Evolutionary conservation across 164 flowering plant genomes (phyloP).

Genomic region (Saururus chinensis): DNA sequence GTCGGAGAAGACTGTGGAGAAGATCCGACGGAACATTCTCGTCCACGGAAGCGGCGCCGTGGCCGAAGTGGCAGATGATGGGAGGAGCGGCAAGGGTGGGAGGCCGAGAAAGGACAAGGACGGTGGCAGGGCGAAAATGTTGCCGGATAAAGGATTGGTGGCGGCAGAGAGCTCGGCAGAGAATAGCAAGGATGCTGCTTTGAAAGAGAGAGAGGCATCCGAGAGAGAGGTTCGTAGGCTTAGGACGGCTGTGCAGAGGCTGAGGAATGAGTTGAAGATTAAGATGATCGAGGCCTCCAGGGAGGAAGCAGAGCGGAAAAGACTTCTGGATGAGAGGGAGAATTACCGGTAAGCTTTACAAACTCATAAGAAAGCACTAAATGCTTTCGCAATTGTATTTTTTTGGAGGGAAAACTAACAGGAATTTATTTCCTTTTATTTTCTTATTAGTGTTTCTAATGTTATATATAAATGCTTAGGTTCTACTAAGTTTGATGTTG

Average conservation of each 20-base stretch:
- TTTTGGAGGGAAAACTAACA: not conserved
- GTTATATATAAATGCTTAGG: not conserved
- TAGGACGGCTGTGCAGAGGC: slow-evolving; percentile 70
- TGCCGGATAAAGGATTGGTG: slow-evolving; percentile 16
- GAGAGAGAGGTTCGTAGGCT: slow-evolving; percentile 88
- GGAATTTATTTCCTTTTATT: too few relatives aligned
- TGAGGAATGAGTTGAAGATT: slow-evolving; percentile 72
- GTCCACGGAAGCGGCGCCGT: slow-evolving; percentile 59
- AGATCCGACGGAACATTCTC: slow-evolving; percentile 61
- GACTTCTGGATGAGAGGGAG: slow-evolving; percentile 86
- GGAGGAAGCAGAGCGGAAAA: slow-evolving; percentile 89
- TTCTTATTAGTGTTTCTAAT: too few relatives aligned
- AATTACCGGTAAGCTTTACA: slow-evolving; percentile 55
- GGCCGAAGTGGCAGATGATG: slow-evolving; percentile 15
- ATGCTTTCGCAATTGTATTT: too few relatives aligned
- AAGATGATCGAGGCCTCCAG: slow-evolving; percentile 91
- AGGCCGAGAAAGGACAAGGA: slow-evolving; percentile 31
- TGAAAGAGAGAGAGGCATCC: slow-evolving; percentile 74
- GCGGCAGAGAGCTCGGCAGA: slow-evolving; percentile 24
- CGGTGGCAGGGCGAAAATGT: slow-evolving; percentile 6
- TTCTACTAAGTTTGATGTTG: not conserved
- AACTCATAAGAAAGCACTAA: not conserved
- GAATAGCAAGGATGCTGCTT: slow-evolving; percentile 53
- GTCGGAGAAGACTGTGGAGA: slow-evolving; percentile 93
- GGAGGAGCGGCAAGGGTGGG: slow-evolving; percentile 28